A percentile compares a stretch with the other conserved stretches of the same genome.
Evolutionary conservation across 1,284 basidiomycete genomes (phyloP).

Genomic region (Spongiforma sp.): DNA sequence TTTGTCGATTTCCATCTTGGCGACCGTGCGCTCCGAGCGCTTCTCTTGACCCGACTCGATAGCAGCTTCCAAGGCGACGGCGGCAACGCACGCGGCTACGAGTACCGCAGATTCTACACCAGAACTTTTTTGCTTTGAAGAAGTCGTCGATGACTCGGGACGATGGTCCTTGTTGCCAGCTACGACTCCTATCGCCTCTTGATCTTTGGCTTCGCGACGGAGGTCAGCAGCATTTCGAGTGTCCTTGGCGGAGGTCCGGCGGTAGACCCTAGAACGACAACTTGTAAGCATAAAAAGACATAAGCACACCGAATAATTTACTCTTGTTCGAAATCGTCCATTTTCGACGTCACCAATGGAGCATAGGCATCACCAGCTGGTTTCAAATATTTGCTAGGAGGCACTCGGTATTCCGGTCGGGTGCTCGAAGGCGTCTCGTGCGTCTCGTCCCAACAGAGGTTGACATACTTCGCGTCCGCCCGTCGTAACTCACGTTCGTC

Average conservation of each 20-base stretch:
- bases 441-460: conserved; percentile 12
- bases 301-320: background rate
- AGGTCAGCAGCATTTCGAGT: background rate
- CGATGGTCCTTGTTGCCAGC: background rate
- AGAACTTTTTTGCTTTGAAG: conserved; percentile 14
- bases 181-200: background rate
- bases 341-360: background rate
- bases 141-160: background rate
- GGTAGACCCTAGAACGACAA: conserved; percentile 4
- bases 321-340: background rate
- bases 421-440: background rate
- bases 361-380: background rate
- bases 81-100: conserved; percentile 14
- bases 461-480: background rate
- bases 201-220: background rate
- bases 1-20: conserved; percentile 2
- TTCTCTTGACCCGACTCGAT: conserved; percentile 11
- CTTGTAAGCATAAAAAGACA: conserved; percentile 5
- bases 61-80: conserved; percentile 17
- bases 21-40: background rate
- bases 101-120: conserved; percentile 13
- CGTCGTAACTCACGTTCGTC: background rate
- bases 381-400: conserved; percentile 20
- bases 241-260: background rate
- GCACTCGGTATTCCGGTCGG: conserved; percentile 24